Conservation (phyloP, 192 early-diverging fungal species). For the Linnemannia elongata region DNA sequence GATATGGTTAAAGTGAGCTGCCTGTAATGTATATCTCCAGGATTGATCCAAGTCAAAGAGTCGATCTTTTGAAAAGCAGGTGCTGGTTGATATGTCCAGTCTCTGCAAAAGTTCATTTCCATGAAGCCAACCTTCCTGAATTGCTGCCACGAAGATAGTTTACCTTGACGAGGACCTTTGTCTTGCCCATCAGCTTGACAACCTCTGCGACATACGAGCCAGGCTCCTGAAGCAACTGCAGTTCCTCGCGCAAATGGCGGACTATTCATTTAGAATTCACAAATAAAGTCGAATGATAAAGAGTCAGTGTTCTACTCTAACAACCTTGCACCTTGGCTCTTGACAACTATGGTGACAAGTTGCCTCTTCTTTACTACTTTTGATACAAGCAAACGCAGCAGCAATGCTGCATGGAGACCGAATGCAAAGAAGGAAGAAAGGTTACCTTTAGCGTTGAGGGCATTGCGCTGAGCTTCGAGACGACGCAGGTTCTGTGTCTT, state of each 20-base stretch:
- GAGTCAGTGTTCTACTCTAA: neutral
- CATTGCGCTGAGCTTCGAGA: constrained; percentile 98
- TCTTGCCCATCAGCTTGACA: constrained; percentile 98
- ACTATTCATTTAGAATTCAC: constrained; percentile 65
- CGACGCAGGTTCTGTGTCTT: constrained; percentile 97
- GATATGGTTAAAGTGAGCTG: constrained; percentile 32
- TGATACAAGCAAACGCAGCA: neutral
- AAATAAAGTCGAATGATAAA: neutral
- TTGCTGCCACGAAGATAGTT: neutral
- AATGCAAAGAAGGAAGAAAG: neutral
- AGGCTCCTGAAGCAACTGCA: constrained; percentile 97
- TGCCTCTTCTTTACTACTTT: no score
- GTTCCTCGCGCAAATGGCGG: constrained; percentile 94
- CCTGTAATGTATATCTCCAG: neutral
- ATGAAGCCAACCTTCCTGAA: neutral
- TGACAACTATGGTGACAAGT: no score
- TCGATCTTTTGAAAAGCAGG: neutral
- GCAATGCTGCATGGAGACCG: neutral
- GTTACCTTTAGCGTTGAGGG: constrained; percentile 93
- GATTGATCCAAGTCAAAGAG: neutral
- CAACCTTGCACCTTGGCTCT: neutral
- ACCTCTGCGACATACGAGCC: constrained; percentile 97
- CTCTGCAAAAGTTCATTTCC: neutral
- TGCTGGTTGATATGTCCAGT: neutral
- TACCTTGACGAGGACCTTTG: constrained; percentile 90